phyloP scores from a whole-genome alignment of 1,284 basidiomycete species.

The Ustilago hordei region DNA sequence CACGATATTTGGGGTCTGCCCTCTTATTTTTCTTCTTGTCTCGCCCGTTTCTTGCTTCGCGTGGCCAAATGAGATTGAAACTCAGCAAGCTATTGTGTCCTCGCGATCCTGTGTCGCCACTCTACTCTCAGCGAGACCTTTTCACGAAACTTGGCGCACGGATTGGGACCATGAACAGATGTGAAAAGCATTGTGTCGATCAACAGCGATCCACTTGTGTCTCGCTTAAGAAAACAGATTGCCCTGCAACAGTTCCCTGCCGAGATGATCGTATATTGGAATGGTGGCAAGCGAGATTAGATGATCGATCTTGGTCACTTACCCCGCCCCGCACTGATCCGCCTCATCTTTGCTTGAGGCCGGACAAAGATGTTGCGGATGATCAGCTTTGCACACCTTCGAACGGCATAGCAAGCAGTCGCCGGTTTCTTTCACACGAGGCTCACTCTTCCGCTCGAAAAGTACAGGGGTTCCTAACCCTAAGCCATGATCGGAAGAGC shows the following conservation, averaged over 20 bases:
- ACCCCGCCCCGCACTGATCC: background rate
- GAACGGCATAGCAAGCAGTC: background rate
- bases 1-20: constrained; percentile 22
- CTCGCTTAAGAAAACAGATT: constrained; percentile 6
- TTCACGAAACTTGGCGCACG: constrained; percentile 5
- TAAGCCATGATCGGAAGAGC: background rate
- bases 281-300: background rate
- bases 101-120: background rate
- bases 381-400: background rate
- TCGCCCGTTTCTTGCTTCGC: constrained; percentile 7
- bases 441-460: background rate
- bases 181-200: background rate
- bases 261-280: background rate
- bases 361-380: background rate
- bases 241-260: background rate
- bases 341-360: background rate
- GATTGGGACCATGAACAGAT: background rate
- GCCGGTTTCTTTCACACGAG: background rate
- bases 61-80: constrained; percentile 8
- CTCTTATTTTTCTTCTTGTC: constrained; percentile 22
- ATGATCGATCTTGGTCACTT: background rate
- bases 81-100: constrained; percentile 12
- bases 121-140: constrained; percentile 1
- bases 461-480: background rate
- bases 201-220: background rate